Evolutionary conservation across 1,284 basidiomycete species (phyloP).

Genomic region (Tylopilus sp.): DNA sequence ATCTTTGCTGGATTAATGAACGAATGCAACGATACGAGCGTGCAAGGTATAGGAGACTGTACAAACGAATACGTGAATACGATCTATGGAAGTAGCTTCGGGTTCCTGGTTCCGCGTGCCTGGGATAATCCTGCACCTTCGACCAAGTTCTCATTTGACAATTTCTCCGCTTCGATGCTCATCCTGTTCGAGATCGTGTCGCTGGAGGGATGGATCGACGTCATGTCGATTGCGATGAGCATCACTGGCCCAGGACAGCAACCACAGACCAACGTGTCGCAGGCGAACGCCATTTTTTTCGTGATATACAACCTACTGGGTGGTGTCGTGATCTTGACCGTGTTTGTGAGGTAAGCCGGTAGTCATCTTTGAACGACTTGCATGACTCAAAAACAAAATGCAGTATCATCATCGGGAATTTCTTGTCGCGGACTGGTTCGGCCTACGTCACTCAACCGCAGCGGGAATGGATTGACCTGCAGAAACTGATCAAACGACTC

Average conservation of each 20-base stretch:
- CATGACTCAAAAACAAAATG: slow-evolving; percentile 20
- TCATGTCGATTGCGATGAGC: slow-evolving; percentile 87
- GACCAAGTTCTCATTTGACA: slow-evolving; percentile 93
- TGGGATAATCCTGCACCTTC: slow-evolving; percentile 92
- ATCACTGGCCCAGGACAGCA: slow-evolving; percentile 81
- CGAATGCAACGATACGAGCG: slow-evolving; percentile 83
- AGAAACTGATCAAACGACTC: slow-evolving; percentile 91
- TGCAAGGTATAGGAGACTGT: slow-evolving; percentile 73
- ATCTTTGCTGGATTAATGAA: slow-evolving; percentile 92
- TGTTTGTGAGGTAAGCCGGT: slow-evolving; percentile 82
- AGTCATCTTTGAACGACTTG: not conserved
- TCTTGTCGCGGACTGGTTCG: slow-evolving; percentile 86
- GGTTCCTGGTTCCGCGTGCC: slow-evolving; percentile 84
- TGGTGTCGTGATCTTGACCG: slow-evolving; percentile 89
- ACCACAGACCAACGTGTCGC: slow-evolving; percentile 77
- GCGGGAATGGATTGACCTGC: slow-evolving; percentile 94
- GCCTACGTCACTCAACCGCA: slow-evolving; percentile 91
- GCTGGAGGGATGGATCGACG: slow-evolving; percentile 96
- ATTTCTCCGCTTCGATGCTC: slow-evolving; percentile 86
- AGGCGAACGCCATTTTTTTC: slow-evolving; percentile 93
- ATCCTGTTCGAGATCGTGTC: slow-evolving; percentile 98
- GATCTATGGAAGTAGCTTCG: slow-evolving; percentile 64
- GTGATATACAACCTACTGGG: slow-evolving; percentile 95
- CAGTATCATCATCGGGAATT: slow-evolving; percentile 97
- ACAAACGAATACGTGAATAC: slow-evolving; percentile 81